These are phyloP conservation scores for Speleostelium caveatum DNA, from an alignment of 78 protist species.

Conservation along the genomic window DNA sequence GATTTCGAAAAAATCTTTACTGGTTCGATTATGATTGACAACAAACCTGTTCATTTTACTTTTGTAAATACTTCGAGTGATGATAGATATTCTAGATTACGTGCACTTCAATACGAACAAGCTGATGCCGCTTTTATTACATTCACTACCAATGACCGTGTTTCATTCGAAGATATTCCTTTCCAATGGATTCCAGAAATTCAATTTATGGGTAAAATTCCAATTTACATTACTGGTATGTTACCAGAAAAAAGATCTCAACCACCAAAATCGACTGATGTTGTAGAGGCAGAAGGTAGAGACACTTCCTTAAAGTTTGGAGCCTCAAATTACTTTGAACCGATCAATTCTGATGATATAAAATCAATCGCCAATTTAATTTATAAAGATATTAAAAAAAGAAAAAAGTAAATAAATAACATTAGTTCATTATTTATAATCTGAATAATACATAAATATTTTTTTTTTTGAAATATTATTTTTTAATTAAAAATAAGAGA, in stretches of 20 bases:
- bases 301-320: constrained; percentile 30
- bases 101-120: constrained; percentile 79
- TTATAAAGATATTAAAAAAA: constrained; percentile 61
- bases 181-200: constrained; percentile 79
- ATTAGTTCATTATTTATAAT: no score
- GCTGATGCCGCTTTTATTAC: constrained; percentile 72
- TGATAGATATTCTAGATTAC: constrained; percentile 71
- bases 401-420: constrained; percentile 25
- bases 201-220: constrained; percentile 72
- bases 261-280: constrained; percentile 43
- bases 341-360: constrained; percentile 25
- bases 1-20: constrained; percentile 69
- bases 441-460: no score
- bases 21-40: constrained; percentile 21
- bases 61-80: constrained; percentile 57
- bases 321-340: constrained; percentile 40
- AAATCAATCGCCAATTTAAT: constrained; percentile 16
- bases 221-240: constrained; percentile 62
- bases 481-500: no score
- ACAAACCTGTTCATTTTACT: constrained; percentile 39
- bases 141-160: constrained; percentile 36
- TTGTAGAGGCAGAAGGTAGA: constrained; percentile 41
- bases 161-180: constrained; percentile 71
- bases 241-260: constrained; percentile 24
- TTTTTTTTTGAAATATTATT: no score